Base-by-base conservation (phyloP, 352 stramenopile genomes). In the Phytophthora podocarpi region DNA sequence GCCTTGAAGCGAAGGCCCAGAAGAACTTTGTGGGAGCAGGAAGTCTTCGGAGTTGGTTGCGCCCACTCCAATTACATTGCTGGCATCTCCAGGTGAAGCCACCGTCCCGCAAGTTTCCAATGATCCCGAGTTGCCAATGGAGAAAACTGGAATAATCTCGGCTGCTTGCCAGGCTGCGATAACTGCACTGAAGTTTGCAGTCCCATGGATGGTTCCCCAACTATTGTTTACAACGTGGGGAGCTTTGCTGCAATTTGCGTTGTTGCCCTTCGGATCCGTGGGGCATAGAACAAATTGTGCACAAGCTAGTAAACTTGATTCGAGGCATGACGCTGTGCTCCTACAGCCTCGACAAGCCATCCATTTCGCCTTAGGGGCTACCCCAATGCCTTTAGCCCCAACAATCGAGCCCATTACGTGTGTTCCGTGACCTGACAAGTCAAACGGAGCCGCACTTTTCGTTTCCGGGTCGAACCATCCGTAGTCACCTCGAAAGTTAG, bases 201-300 rank as follows among this genome's bases (percentile, higher is more conserved):
- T 48, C 7, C 57, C 69, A 18, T 51, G 56, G 18, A 28, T 9
- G 5, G 27, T 42, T 3, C 68, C 74, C 77, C 77, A 86, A 53
- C 70, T 82, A 58, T 84, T 86, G 57, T 76, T 86, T n/a, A 86
- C 59, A 7, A 86, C 55, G 40, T 69, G 61, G 12, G 75, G 75
- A 2, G 70, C 69, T 52, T 85, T 79, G 26, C 61, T 72, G 40
- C 78, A 88, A 35, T 80, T 53, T 27, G 43, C 20, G 13, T 71
- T 74, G 9, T 30, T 58, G 18, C 76, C 74, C 6, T 53, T 58
- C 10, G 58, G 32, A 56, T 85, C 67, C 1, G 74, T 83, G 2
- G 77, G 79, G 39, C 79, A 89, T 31, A 80, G 18, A 23, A 89
- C 64, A 41, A 80, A 89, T 66, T 89, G 70, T 5, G 61, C 57